Percentiles rank a stretch among this genome's conserved stretches.
Conservation (phyloP, 2,329 filamentous ascomycete species). For the Botrytis medusae region DNA sequence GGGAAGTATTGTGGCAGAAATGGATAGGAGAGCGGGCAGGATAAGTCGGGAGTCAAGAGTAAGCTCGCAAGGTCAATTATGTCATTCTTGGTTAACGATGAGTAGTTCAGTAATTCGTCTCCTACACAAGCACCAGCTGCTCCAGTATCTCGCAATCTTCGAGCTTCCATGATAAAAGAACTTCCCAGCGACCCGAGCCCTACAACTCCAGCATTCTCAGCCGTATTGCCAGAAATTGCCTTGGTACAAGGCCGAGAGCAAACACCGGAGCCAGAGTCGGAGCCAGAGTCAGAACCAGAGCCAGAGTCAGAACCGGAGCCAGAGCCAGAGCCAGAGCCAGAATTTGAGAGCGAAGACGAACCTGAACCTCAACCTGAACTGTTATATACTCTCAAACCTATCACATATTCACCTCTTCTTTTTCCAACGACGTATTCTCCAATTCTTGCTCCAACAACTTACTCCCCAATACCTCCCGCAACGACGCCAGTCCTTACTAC, state of each 20-base stretch:
- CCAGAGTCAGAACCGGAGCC: constrained; percentile 7
- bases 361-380: constrained; percentile 31
- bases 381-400: constrained; percentile 38
- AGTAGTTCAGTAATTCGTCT: constrained; percentile 25
- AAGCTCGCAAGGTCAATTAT: constrained; percentile 41
- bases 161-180: constrained; percentile 35
- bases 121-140: constrained; percentile 19
- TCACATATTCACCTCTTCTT: constrained; percentile 38
- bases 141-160: constrained; percentile 30
- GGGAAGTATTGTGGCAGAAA: constrained; percentile 75
- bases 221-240: constrained; percentile 36
- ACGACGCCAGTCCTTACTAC: constrained; percentile 15
- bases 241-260: constrained; percentile 36
- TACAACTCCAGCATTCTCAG: constrained; percentile 37
- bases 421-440: constrained; percentile 27
- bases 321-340: constrained; percentile 22
- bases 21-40: constrained; percentile 80
- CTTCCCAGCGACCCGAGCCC: constrained; percentile 35
- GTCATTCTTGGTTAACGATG: constrained; percentile 17
- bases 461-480: neutral
- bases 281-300: constrained; percentile 19
- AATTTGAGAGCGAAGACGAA: constrained; percentile 22
- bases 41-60: constrained; percentile 78
- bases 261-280: constrained; percentile 29
- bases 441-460: constrained; percentile 15